Conservation (phyloP, 306 rosid genomes). For the Acacia melanoxylon region DNA sequence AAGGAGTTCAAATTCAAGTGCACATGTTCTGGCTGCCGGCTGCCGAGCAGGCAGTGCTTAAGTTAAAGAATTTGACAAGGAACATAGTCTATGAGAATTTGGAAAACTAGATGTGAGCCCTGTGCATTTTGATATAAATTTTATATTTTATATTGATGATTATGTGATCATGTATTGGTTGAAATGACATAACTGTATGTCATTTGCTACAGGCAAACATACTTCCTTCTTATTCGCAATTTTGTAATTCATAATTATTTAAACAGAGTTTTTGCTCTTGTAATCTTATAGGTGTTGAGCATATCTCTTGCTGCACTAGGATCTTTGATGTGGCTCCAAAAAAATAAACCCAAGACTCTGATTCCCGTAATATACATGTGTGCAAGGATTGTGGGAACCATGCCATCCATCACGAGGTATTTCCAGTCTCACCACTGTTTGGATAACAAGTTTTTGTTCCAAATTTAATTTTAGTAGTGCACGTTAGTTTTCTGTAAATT, state of each 20-base stretch:
- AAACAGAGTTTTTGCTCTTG: constrained; percentile 20
- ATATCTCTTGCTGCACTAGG: constrained; percentile 96
- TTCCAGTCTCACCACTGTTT: constrained; percentile 22
- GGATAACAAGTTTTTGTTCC: constrained; percentile 4
- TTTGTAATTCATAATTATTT: constrained; percentile 8
- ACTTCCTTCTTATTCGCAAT: neutral
- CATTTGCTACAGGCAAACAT: neutral
- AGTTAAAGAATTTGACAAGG: too few relatives aligned
- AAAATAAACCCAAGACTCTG: constrained; percentile 87
- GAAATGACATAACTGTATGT: constrained; percentile 16
- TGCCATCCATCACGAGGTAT: constrained; percentile 98
- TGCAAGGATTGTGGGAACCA: constrained; percentile 84
- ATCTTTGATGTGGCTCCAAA: constrained; percentile 96
- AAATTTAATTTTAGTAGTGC: neutral
- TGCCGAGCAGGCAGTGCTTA: constrained; percentile 7
- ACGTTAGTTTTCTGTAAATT: neutral
- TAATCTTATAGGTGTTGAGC: constrained; percentile 71
- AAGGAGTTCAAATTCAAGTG: too few relatives aligned
- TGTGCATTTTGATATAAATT: neutral
- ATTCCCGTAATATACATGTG: constrained; percentile 85
- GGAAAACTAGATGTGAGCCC: neutral
- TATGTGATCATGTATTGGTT: constrained; percentile 20
- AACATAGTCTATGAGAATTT: too few relatives aligned
- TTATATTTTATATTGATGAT: neutral
- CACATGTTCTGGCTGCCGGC: constrained; percentile 22